Conservation (phyloP, 2,329 filamentous ascomycete species). For the Aureobasidium mangrovei region DNA sequence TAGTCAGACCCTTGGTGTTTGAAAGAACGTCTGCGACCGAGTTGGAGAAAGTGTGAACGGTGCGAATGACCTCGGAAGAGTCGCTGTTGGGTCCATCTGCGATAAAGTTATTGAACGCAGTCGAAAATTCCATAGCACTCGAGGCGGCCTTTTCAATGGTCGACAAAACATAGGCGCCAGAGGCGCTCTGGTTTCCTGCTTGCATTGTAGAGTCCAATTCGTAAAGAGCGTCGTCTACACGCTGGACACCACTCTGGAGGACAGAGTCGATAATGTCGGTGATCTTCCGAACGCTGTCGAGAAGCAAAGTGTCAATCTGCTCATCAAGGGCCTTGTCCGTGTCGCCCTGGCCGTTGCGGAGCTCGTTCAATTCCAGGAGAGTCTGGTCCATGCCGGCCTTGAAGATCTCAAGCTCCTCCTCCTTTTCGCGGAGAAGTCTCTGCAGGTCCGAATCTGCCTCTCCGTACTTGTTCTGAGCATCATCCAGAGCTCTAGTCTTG, state of each 20-base stretch:
- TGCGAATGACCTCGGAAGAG: constrained; percentile 85
- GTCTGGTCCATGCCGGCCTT: constrained; percentile 97
- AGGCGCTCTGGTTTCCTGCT: constrained; percentile 95
- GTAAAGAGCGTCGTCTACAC: constrained; percentile 93
- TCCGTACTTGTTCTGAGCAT: constrained; percentile 65
- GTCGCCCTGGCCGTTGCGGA: constrained; percentile 54
- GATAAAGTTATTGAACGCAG: constrained; percentile 96
- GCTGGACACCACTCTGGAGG: constrained; percentile 80
- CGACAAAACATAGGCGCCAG: constrained; percentile 85
- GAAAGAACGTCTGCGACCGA: constrained; percentile 88
- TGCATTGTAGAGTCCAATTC: constrained; percentile 97
- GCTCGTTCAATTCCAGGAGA: constrained; percentile 80
- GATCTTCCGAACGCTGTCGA: constrained; percentile 83
- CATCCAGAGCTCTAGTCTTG: constrained; percentile 81
- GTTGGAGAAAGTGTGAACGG: constrained; percentile 80
- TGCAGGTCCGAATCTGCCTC: constrained; percentile 83
- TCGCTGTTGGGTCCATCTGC: constrained; percentile 88
- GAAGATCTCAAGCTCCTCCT: constrained; percentile 96
- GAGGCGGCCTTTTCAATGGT: constrained; percentile 95
- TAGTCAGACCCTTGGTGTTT: constrained; percentile 90
- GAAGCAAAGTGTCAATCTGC: constrained; percentile 81
- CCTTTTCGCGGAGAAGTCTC: constrained; percentile 78
- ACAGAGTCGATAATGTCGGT: constrained; percentile 98
- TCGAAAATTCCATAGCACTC: constrained; percentile 93
- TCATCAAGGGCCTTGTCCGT: constrained; percentile 76